A percentile compares a stretch with the other conserved stretches of the same genome.
Conservation (phyloP, 2,329 filamentous ascomycete genomes). For the Fusarium incarnatum region DNA sequence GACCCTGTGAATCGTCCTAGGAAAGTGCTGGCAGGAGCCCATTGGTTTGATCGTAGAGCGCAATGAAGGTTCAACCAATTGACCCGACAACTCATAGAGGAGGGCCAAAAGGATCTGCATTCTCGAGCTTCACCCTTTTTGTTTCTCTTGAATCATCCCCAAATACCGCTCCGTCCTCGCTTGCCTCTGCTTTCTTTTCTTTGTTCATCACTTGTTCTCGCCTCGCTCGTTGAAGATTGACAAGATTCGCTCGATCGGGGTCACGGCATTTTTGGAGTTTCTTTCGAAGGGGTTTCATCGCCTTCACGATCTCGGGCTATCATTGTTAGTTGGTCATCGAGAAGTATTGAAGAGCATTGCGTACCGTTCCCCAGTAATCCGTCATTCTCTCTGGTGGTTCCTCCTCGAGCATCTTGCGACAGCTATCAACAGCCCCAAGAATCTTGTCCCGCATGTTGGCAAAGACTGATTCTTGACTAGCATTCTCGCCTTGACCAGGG, state of each 20-base stretch:
- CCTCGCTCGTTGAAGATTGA: conserved; percentile 74
- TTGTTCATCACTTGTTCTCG: conserved; percentile 64
- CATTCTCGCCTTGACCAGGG: conserved; percentile 49
- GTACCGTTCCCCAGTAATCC: conserved; percentile 65
- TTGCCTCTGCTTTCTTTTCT: conserved; percentile 56
- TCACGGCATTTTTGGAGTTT: conserved; percentile 81
- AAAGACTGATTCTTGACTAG: conserved; percentile 37
- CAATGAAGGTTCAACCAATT: conserved; percentile 4
- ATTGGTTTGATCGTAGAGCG: conserved; percentile 17
- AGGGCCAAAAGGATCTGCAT: conserved; percentile 63
- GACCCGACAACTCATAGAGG: conserved; percentile 49
- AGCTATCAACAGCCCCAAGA: conserved; percentile 60
- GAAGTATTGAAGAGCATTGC: neutral
- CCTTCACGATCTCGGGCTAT: conserved; percentile 58
- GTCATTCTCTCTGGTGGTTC: conserved; percentile 68
- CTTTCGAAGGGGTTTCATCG: conserved; percentile 69
- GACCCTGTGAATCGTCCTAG: conserved; percentile 8
- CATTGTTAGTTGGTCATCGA: conserved; percentile 30
- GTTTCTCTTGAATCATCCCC: conserved; percentile 56
- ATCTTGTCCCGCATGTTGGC: conserved; percentile 60
- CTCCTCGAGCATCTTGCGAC: conserved; percentile 65
- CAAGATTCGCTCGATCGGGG: conserved; percentile 78
- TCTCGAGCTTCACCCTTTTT: conserved; percentile 61
- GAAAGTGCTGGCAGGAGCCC: conserved; percentile 23
- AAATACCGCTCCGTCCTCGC: conserved; percentile 61